Conservation (phyloP, 139 green algal species). For the Coelastrella sp. region DNA sequence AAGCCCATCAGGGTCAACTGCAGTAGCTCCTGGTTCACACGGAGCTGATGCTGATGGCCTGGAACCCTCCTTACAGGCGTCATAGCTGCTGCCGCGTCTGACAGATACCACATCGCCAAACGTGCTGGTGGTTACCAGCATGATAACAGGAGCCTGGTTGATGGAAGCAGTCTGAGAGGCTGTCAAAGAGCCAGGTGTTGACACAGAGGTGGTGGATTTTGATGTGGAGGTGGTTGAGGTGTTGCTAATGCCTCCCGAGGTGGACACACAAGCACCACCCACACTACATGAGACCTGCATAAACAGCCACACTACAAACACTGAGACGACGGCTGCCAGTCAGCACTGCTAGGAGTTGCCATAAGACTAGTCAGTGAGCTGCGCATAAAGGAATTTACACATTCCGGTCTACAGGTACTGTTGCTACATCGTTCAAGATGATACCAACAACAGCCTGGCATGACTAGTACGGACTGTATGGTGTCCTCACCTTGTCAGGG, state of each 20-base stretch:
- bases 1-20: slow-evolving; percentile 35
- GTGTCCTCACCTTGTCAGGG: slow-evolving; percentile 32
- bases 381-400: background rate
- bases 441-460: background rate
- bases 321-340: no score
- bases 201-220: background rate
- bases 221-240: background rate
- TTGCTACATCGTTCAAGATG: background rate
- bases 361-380: background rate
- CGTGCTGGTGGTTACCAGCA: background rate
- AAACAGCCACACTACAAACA: background rate
- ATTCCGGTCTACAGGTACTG: background rate
- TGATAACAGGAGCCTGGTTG: slow-evolving; percentile 34
- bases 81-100: slow-evolving; percentile 36
- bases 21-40: slow-evolving; percentile 64
- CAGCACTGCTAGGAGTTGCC: background rate
- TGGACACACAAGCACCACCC: slow-evolving; percentile 20
- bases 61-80: slow-evolving; percentile 9
- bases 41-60: slow-evolving; percentile 13
- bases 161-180: background rate
- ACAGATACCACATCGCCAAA: slow-evolving; percentile 7
- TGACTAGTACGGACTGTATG: background rate
- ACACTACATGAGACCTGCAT: slow-evolving; percentile 51
- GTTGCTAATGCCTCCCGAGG: background rate
- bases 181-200: no score